These are phyloP conservation scores for Cryptococcus depauperatus DNA, from an alignment of 1,284 basidiomycete species.

Conservation along the genomic window DNA sequence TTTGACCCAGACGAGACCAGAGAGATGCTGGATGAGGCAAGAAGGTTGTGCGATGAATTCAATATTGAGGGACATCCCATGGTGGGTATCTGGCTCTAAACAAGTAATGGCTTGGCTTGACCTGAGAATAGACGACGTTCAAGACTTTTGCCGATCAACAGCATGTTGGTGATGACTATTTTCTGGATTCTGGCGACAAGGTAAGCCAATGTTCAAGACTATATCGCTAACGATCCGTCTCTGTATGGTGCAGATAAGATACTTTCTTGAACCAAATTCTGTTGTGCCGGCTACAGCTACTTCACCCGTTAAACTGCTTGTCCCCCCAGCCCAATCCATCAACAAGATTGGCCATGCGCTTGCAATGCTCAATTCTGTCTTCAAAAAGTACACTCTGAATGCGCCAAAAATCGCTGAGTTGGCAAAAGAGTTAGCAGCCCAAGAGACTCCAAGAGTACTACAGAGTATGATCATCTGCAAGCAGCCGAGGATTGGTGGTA, in stretches of 20 bases:
- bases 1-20: constrained; percentile 54
- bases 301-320: constrained; percentile 53
- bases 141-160: constrained; percentile 63
- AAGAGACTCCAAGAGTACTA: constrained; percentile 74
- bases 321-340: constrained; percentile 59
- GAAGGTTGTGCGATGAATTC: constrained; percentile 67
- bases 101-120: background rate
- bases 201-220: constrained; percentile 58
- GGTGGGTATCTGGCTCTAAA: constrained; percentile 51
- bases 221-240: constrained; percentile 48
- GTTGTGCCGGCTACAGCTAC: constrained; percentile 22
- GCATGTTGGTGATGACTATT: constrained; percentile 71
- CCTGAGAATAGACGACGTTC: constrained; percentile 64
- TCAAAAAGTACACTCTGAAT: constrained; percentile 66
- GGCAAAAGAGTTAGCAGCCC: constrained; percentile 66
- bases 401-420: constrained; percentile 60
- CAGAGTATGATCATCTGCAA: constrained; percentile 95
- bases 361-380: constrained; percentile 74
- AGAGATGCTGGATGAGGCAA: constrained; percentile 61
- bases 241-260: constrained; percentile 30
- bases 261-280: constrained; percentile 42
- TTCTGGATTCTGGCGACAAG: constrained; percentile 83
- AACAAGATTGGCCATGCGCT: constrained; percentile 56
- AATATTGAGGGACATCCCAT: constrained; percentile 68
- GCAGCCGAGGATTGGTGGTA: constrained; percentile 77